phyloP scores from a whole-genome alignment of 2,329 filamentous ascomycete species.

The Chaetomium sp. region DNA sequence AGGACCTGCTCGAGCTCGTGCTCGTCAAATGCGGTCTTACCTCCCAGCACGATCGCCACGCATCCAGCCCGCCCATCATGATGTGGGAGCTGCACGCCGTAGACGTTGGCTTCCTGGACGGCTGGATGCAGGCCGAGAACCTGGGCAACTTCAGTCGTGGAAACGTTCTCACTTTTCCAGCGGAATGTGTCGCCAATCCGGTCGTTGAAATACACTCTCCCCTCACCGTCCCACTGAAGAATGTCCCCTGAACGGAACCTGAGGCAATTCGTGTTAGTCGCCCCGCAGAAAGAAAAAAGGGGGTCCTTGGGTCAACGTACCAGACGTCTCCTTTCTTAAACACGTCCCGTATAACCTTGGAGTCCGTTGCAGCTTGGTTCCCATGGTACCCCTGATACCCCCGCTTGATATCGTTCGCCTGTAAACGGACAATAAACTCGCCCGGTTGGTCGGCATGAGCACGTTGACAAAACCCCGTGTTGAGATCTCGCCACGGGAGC shows the following conservation, averaged over 20 bases:
- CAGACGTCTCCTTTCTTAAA: slow-evolving; percentile 68
- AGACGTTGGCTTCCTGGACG: slow-evolving; percentile 76
- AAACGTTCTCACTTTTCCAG: slow-evolving; percentile 79
- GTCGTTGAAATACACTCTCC: slow-evolving; percentile 73
- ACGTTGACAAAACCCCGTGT: slow-evolving; percentile 60
- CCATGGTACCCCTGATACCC: slow-evolving; percentile 78
- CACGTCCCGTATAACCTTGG: slow-evolving; percentile 69
- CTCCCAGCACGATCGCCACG: slow-evolving; percentile 55
- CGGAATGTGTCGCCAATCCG: slow-evolving; percentile 71
- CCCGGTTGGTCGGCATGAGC: slow-evolving; percentile 58
- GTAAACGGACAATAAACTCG: slow-evolving; percentile 65
- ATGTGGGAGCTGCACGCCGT: slow-evolving; percentile 70
- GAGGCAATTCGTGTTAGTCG: not conserved
- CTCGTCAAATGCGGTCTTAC: slow-evolving; percentile 32
- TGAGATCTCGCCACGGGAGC: slow-evolving; percentile 57
- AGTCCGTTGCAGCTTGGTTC: slow-evolving; percentile 60
- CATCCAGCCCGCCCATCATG: slow-evolving; percentile 82
- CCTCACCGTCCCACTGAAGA: slow-evolving; percentile 61
- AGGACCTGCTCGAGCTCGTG: slow-evolving; percentile 35
- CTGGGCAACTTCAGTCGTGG: slow-evolving; percentile 72
- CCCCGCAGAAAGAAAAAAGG: not conserved
- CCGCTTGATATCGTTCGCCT: slow-evolving; percentile 52
- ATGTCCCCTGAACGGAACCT: slow-evolving; percentile 75
- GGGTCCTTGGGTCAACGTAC: slow-evolving; percentile 22
- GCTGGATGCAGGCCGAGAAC: slow-evolving; percentile 59